Conservation (phyloP, 441 rosid species). For the Syzygium malaccense region DNA sequence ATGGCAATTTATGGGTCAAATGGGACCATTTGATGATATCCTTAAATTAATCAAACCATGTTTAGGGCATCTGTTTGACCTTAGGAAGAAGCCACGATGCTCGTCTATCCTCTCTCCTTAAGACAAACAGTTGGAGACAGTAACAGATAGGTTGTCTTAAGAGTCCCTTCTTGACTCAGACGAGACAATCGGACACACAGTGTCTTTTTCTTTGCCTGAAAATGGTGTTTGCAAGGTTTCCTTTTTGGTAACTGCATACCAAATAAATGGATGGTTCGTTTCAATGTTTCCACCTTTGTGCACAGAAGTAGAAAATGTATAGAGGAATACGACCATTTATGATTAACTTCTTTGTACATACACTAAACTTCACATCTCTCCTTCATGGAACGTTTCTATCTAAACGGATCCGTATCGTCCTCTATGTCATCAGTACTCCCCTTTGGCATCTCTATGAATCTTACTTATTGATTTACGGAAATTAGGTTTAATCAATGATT, state of each 20-base stretch:
- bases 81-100: background rate
- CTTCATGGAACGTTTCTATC: fast-evolving
- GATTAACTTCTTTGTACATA: background rate
- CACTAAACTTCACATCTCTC: background rate
- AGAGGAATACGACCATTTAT: background rate
- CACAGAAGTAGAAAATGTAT: background rate
- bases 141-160: background rate
- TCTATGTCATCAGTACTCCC: fast-evolving
- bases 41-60: background rate
- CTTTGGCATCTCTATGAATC: background rate
- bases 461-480: background rate
- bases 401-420: background rate
- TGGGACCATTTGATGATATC: background rate
- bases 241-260: background rate
- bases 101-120: background rate
- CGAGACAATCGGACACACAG: background rate
- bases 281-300: background rate
- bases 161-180: background rate
- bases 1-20: background rate
- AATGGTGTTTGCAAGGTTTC: background rate
- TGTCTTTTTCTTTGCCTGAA: background rate
- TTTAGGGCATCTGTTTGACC: background rate
- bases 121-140: background rate
- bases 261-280: background rate
- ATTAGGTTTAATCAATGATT: background rate